Evolutionary conservation across 1,284 basidiomycete genomes (phyloP), one percentile per base, ranked within the genome.

Genomic region (Austroboletus novae-zelandiae): DNA sequence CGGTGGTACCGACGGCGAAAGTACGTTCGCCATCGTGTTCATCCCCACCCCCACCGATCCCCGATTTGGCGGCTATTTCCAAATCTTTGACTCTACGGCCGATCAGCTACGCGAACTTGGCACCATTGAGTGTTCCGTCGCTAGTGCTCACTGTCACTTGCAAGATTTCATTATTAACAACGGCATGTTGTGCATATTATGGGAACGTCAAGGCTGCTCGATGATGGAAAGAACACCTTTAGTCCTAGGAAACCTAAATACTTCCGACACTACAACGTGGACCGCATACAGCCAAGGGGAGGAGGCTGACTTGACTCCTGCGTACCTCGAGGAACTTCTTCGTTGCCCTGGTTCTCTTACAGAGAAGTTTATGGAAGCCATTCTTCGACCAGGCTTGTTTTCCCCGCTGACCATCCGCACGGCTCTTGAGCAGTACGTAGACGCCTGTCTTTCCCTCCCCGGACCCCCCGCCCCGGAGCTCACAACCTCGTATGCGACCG

Each of bases 331-430:
- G 64, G 88, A 92, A 59, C 76, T 89, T 44, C 78, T 95, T 49
- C 73, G 86, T 51, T 75, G 77, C 36, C 78, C 79, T 42, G 87
- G 79, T n/a, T 89, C 90, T 1, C 71, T 92, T 72, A 72, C 86
- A 1, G 83, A 86, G 51, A 86, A 85, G 52, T 94, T 94, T 68
- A 78, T 94, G 61, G 77, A 84, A 48, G 90, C 88, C 43, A 78
- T 96, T 54, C 83, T 94, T 75, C 78, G 85, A 39, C 94, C 94
- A 0, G 91, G 91, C 18, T 78, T 91, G 47, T 97, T 96, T 70
- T 94, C 94, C 5, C 74, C 81, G 1, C 71, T 88, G 34, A 91
- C 91, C 8, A 79, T 97, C 35, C 80, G 81, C 46, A 85, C 81
- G 9, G 92, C 91, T 14, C 78, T 96, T 48, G 81, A 86, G 45